A percentile compares a stretch with the other conserved stretches of the same genome.
Evolutionary conservation across 2,329 filamentous ascomycete species (phyloP).

Genomic region (Alternaria infectoria): DNA sequence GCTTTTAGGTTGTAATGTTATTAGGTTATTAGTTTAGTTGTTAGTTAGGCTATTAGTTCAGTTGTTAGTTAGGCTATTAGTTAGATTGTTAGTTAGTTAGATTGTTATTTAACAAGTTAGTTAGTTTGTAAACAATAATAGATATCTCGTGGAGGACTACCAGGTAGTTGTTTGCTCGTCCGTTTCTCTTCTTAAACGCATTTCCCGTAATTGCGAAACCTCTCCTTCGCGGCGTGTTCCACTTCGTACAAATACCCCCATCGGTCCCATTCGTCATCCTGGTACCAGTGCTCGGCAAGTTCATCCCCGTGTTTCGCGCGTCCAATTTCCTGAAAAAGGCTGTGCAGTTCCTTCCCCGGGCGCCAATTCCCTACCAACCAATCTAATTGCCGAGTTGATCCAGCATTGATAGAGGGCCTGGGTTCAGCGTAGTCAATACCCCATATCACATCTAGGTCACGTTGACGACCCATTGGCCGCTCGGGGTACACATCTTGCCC

Average conservation of each 20-base stretch:
- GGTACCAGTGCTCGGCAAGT: background rate
- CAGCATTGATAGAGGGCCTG: too few species aligned
- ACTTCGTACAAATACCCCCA: background rate
- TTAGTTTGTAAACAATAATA: background rate
- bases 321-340: background rate
- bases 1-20: background rate
- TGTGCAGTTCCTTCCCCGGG: background rate
- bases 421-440: background rate
- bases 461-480: background rate
- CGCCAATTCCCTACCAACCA: background rate
- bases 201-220: background rate
- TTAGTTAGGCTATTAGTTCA: background rate
- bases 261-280: background rate
- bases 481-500: background rate
- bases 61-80: background rate
- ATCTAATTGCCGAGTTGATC: background rate
- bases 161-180: fast-evolving
- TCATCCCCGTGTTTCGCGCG: background rate
- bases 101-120: background rate
- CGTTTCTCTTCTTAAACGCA: background rate
- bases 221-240: fast-evolving
- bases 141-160: background rate
- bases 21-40: background rate
- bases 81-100: background rate
- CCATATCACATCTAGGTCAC: background rate